Evolutionary conservation across 2,329 filamentous ascomycete species (phyloP).

Genomic region (Tolypocladium ophioglossoides): DNA sequence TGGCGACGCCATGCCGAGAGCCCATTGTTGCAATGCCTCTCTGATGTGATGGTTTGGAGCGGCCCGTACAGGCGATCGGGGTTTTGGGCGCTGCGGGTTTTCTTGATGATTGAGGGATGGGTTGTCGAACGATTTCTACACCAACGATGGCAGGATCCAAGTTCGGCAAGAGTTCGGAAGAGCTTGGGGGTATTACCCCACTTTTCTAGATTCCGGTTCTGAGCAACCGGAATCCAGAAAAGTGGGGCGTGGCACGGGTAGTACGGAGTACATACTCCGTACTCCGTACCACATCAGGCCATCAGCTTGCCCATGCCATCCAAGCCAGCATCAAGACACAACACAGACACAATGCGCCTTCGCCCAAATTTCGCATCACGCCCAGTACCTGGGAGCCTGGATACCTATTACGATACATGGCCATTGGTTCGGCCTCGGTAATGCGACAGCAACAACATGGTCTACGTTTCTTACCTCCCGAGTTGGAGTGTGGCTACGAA

Average conservation of each 20-base stretch:
- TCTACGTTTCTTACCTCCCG: too few species aligned
- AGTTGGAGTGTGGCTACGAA: too few species aligned
- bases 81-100: not conserved
- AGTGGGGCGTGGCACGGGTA: too few species aligned
- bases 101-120: not conserved
- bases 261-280: too few species aligned
- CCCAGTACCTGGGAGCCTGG: too few species aligned
- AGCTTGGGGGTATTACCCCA: not conserved
- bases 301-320: not conserved
- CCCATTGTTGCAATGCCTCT: constrained; percentile 10
- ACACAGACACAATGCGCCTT: too few species aligned
- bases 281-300: not conserved
- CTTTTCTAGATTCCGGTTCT: too few species aligned
- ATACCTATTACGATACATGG: too few species aligned
- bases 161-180: not conserved
- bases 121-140: not conserved
- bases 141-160: not conserved
- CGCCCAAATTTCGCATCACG: too few species aligned
- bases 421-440: too few species aligned
- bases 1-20: constrained; percentile 31
- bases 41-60: not conserved
- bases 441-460: too few species aligned
- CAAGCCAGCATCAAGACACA: not conserved
- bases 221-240: too few species aligned
- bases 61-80: not conserved